A percentile compares a stretch with the other conserved stretches of the same genome.
Evolutionary conservation across 495 filamentous ascomycete genomes (phyloP).

Genomic region (Aspergillus ostianus): DNA sequence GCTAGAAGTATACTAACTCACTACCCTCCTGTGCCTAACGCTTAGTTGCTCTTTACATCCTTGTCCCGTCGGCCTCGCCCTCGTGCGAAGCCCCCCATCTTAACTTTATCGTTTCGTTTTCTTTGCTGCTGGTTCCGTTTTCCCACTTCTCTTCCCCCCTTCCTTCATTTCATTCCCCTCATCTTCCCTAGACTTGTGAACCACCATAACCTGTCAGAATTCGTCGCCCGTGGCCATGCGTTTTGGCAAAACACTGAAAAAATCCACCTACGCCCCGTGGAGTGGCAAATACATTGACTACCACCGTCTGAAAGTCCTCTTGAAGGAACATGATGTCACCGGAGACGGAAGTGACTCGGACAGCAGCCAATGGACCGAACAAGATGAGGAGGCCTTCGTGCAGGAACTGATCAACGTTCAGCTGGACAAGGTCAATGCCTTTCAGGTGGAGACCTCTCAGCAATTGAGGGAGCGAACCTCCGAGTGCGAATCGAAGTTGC

Average conservation of each 20-base stretch:
- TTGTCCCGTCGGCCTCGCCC: too few species aligned
- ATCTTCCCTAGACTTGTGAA: background rate
- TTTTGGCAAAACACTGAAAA: slow-evolving; percentile 83
- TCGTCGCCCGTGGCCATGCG: slow-evolving; percentile 59
- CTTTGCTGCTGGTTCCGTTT: slow-evolving; percentile 7
- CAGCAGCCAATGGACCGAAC: slow-evolving; percentile 74
- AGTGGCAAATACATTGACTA: slow-evolving; percentile 94
- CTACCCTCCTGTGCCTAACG: background rate
- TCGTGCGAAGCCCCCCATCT: too few species aligned
- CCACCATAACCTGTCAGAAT: background rate
- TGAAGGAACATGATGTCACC: slow-evolving; percentile 64
- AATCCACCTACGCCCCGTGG: slow-evolving; percentile 85
- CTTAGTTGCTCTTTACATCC: background rate
- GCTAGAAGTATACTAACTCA: background rate
- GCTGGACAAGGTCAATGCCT: slow-evolving; percentile 90
- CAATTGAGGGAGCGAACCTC: slow-evolving; percentile 66
- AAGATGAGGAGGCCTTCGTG: slow-evolving; percentile 91
- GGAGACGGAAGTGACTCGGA: slow-evolving; percentile 51
- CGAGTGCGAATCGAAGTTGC: slow-evolving; percentile 52
- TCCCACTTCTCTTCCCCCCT: background rate
- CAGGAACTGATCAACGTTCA: slow-evolving; percentile 93
- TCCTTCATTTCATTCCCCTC: background rate
- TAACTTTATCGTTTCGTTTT: background rate
- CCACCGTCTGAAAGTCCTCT: slow-evolving; percentile 79
- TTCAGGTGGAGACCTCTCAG: slow-evolving; percentile 74